Conservation (phyloP, 2,329 filamentous ascomycete genomes). For the Claviceps arundinis region DNA sequence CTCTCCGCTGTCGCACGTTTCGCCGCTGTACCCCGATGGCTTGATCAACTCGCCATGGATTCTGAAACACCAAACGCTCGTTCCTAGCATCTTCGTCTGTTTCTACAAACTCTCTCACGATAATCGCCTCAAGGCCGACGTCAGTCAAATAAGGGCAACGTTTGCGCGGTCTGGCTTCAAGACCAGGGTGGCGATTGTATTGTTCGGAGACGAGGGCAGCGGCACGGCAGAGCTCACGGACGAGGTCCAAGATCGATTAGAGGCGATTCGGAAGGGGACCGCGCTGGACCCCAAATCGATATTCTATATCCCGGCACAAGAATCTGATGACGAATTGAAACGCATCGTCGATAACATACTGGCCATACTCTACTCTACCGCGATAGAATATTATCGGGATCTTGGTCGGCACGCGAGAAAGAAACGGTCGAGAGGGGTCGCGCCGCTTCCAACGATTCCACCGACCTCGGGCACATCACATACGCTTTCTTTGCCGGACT, state of each 20-base stretch:
- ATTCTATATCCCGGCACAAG: constrained; percentile 68
- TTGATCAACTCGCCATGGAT: constrained; percentile 73
- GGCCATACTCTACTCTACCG: constrained; percentile 55
- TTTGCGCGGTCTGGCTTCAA: constrained; percentile 61
- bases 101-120: constrained; percentile 74
- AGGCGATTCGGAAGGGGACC: constrained; percentile 65
- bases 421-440: constrained; percentile 68
- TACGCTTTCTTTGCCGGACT: constrained; percentile 70
- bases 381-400: constrained; percentile 86
- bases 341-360: constrained; percentile 64
- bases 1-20: constrained; percentile 75
- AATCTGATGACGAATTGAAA: constrained; percentile 56
- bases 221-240: constrained; percentile 42
- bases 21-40: constrained; percentile 78
- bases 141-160: constrained; percentile 60
- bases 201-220: constrained; percentile 19
- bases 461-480: constrained; percentile 76
- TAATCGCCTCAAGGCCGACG: constrained; percentile 76
- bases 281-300: constrained; percentile 73
- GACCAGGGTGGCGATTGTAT: constrained; percentile 60
- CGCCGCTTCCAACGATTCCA: constrained; percentile 69
- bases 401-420: constrained; percentile 83
- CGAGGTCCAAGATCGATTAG: constrained; percentile 53
- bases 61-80: constrained; percentile 71
- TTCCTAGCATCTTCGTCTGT: constrained; percentile 68